Conservation (phyloP, 495 filamentous ascomycete species). For the Lindgomyces ingoldianus region DNA sequence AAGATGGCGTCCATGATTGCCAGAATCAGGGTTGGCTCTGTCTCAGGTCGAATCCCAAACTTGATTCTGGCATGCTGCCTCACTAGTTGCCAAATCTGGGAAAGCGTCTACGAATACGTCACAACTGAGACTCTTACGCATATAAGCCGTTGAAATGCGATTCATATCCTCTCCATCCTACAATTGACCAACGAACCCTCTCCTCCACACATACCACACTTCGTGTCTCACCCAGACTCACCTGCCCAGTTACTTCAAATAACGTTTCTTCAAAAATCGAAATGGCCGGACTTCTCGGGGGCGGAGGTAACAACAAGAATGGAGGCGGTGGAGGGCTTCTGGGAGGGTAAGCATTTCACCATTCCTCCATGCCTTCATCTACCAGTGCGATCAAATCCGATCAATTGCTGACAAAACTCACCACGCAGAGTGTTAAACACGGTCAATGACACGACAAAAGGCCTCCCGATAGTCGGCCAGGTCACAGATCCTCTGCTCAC, state of each 20-base stretch:
- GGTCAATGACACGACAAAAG: slow-evolving; percentile 22
- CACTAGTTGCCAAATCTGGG: background rate
- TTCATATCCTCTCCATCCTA: background rate
- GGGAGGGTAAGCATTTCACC: slow-evolving; percentile 18
- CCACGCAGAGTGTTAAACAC: slow-evolving; percentile 21
- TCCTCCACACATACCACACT: background rate
- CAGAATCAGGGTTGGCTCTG: background rate
- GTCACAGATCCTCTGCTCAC: slow-evolving; percentile 1
- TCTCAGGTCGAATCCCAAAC: background rate
- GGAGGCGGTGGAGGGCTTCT: slow-evolving; percentile 22
- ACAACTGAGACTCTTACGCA: background rate
- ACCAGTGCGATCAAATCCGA: background rate
- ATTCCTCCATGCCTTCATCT: background rate
- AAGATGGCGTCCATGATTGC: background rate
- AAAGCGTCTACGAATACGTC: background rate
- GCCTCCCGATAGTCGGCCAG: slow-evolving; percentile 17
- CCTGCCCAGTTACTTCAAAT: background rate
- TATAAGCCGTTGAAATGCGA: background rate
- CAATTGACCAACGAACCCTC: background rate
- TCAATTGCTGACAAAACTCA: background rate
- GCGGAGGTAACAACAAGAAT: slow-evolving; percentile 12
- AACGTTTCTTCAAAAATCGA: background rate
- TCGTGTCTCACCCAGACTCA: background rate
- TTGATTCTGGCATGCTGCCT: background rate
- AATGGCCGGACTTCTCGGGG: slow-evolving; percentile 33